Evolutionary conservation across 257 asterid genomes (phyloP).

Genomic region (Nicotiana benthamiana): DNA sequence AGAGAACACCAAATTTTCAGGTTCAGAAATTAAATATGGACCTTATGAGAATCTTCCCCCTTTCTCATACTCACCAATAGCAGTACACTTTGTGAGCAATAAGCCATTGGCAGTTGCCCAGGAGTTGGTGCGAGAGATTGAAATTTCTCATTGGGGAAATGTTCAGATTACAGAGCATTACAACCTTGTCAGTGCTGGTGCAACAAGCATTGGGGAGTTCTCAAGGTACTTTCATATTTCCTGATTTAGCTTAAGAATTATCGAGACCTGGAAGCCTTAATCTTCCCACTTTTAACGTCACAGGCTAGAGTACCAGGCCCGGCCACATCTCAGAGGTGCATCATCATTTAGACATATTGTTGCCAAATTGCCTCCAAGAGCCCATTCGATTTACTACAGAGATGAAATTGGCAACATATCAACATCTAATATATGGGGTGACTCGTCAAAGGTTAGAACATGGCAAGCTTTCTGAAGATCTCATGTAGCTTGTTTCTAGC

Average conservation of each 20-base stretch:
- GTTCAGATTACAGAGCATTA: constrained; percentile 88
- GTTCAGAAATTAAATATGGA: constrained; percentile 90
- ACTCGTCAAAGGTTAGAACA: constrained; percentile 57
- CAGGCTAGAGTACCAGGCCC: constrained; percentile 85
- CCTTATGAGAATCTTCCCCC: constrained; percentile 76
- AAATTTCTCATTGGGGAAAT: constrained; percentile 98
- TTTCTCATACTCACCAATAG: constrained; percentile 54
- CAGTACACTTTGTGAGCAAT: constrained; percentile 67
- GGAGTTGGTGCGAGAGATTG: constrained; percentile 88
- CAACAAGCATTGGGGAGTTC: constrained; percentile 73
- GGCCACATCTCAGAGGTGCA: constrained; percentile 78
- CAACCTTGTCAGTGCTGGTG: constrained; percentile 81
- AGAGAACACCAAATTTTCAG: constrained; percentile 75
- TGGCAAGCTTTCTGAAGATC: constrained; percentile 3
- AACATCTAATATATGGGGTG: constrained; percentile 76
- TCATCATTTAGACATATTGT: constrained; percentile 62
- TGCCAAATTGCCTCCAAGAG: constrained; percentile 82
- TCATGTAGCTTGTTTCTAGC: constrained; percentile 6
- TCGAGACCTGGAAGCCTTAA: not conserved
- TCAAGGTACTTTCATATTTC: constrained; percentile 55
- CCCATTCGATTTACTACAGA: constrained; percentile 92
- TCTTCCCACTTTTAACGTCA: constrained; percentile 10
- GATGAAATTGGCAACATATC: constrained; percentile 97
- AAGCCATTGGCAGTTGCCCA: constrained; percentile 69
- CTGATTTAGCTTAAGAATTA: not conserved